Conservation (phyloP, 202 grass and related monocot species). For the Zoysia matrella region DNA sequence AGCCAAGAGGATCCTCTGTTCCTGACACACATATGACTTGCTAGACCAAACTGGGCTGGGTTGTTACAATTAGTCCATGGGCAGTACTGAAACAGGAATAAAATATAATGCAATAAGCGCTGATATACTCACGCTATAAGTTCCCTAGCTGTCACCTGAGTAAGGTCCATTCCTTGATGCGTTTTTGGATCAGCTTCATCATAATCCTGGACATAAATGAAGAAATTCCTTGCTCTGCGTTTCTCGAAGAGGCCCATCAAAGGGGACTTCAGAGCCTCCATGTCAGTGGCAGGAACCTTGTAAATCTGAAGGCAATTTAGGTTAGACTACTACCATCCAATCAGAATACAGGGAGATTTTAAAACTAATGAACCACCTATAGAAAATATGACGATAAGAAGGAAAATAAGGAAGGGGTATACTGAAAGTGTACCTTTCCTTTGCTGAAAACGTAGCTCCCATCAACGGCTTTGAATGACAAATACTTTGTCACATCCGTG, state of each 20-base stretch:
- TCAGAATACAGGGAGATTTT: constrained; percentile 27
- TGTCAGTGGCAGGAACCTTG: constrained; percentile 86
- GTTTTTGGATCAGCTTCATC: constrained; percentile 82
- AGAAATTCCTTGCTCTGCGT: constrained; percentile 83
- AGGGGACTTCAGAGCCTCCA: constrained; percentile 91
- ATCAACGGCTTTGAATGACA: constrained; percentile 45
- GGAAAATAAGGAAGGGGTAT: constrained; percentile 4
- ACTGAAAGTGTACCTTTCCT: constrained; percentile 68
- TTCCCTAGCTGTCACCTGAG: constrained; percentile 68
- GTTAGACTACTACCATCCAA: constrained; percentile 25
- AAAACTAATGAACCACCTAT: not conserved
- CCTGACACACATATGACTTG: not conserved
- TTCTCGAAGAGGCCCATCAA: constrained; percentile 96
- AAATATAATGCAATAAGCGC: constrained; percentile 28
- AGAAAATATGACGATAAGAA: constrained; percentile 13
- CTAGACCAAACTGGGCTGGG: constrained; percentile 11
- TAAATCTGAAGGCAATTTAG: constrained; percentile 59
- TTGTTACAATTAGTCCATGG: constrained; percentile 28
- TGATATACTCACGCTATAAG: constrained; percentile 66
- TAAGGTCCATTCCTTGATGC: constrained; percentile 87
- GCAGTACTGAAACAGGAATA: not conserved
- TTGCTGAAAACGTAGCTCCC: constrained; percentile 91
- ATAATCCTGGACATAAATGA: constrained; percentile 94
- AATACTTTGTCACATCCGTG: not conserved
- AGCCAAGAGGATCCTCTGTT: not conserved